A percentile compares a stretch with the other conserved stretches of the same genome.
Conservation (phyloP, 352 stramenopile species). For the Peronospora belbahrii region DNA sequence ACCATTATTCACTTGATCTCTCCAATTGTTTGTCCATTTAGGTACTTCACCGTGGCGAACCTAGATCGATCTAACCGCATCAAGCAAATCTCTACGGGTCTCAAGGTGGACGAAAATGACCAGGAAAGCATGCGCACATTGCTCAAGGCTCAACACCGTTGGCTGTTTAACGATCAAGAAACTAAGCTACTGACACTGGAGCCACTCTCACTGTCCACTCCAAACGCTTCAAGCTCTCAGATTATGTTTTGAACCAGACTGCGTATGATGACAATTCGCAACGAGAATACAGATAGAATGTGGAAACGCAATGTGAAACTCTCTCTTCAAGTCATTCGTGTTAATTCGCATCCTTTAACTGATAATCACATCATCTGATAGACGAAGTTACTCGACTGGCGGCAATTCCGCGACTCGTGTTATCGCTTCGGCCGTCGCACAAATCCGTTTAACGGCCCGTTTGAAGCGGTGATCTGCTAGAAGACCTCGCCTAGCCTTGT, state of each 20-base stretch:
- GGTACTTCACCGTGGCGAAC: slow-evolving; percentile 64
- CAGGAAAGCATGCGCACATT: slow-evolving; percentile 58
- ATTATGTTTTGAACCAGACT: slow-evolving; percentile 2
- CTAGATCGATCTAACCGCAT: slow-evolving; percentile 47
- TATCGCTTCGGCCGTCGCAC: no score
- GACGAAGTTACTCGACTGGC: no score
- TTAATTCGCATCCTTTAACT: no score
- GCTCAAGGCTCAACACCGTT: slow-evolving; percentile 66
- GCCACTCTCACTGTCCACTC: slow-evolving; percentile 40
- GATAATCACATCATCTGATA: no score
- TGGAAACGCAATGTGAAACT: no score
- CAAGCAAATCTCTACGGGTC: slow-evolving; percentile 47
- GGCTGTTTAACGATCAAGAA: slow-evolving; percentile 64
- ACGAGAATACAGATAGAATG: no score
- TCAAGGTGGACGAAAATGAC: slow-evolving; percentile 49
- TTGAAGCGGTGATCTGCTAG: no score
- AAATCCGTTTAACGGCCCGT: no score
- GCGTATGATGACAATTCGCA: slow-evolving; percentile 15
- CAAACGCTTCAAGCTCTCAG: slow-evolving; percentile 6
- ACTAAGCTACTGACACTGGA: slow-evolving; percentile 47
- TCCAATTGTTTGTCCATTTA: slow-evolving; percentile 5
- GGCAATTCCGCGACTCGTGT: no score
- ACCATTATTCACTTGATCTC: neutral
- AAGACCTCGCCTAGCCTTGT: no score
- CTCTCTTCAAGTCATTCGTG: no score